Evolutionary conservation across 495 filamentous ascomycete species (phyloP).

Genomic region (Xylaria bambusicola): DNA sequence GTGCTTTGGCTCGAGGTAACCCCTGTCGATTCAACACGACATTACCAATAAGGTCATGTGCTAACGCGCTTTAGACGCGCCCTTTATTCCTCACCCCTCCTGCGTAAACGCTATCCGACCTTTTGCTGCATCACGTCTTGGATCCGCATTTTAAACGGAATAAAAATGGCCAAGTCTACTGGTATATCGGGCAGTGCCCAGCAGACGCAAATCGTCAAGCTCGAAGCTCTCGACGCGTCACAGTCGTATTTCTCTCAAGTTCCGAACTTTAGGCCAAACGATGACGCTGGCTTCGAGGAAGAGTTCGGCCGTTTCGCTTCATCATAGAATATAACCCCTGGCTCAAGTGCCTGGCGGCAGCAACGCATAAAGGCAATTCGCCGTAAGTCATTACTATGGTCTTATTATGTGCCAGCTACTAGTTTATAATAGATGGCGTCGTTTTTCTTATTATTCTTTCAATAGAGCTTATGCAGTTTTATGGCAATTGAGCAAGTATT

Average conservation of each 20-base stretch:
- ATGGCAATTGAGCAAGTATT: too few species aligned
- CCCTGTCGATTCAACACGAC: background rate
- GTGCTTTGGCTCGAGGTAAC: background rate
- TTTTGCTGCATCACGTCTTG: background rate
- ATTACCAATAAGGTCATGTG: slow-evolving; percentile 4
- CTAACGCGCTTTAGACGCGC: background rate
- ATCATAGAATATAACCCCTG: slow-evolving; percentile 36
- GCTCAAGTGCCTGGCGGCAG: slow-evolving; percentile 33
- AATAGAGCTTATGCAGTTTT: too few species aligned
- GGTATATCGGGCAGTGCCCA: background rate
- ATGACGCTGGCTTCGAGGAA: slow-evolving; percentile 33
- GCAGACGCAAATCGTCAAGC: slow-evolving; percentile 10
- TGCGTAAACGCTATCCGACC: background rate
- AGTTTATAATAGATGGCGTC: too few species aligned
- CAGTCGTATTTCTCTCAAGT: slow-evolving; percentile 41
- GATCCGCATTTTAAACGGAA: background rate
- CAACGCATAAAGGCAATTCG: slow-evolving; percentile 36
- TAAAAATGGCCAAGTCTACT: background rate
- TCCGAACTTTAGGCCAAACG: slow-evolving; percentile 33
- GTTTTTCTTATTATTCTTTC: too few species aligned
- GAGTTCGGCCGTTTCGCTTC: slow-evolving; percentile 41
- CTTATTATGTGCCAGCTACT: too few species aligned
- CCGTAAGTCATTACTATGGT: slow-evolving; percentile 8
- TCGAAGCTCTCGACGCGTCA: slow-evolving; percentile 24
- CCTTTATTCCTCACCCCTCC: background rate